Evolutionary conservation across 257 asterid species (phyloP), one percentile per base, ranked within the genome.

Genomic region (Ballota nigra): DNA sequence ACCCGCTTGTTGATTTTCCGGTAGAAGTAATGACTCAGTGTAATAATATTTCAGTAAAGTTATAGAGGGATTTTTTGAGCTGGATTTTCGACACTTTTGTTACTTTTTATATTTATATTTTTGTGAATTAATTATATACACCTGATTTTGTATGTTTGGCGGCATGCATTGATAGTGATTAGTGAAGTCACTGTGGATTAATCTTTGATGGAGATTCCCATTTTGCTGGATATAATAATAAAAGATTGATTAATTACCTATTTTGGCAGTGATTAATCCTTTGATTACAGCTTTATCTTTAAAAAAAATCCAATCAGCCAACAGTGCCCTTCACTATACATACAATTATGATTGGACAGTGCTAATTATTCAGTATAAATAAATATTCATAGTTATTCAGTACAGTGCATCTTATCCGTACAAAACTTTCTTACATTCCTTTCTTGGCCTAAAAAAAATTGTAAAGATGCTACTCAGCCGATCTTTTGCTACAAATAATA

Each of bases 1-100:
- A 6, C 83, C 81, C 9, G 81, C 79, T 52, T 65, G 71, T 69
- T 82, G 49, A 77, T 66, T 66, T 56, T 68, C 41, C 20, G 72
- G 78, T 70, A 34, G 69, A 59, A 55, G 29, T 45, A 12, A 15
- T 13, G 49, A 23, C 28, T 31, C 22, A n/a, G 6, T 78, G 68
- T 33, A 3, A 68, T 63, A 53, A 68, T 63, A 53, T 36, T 49
- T 43, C 36, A 10, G 28, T 49, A 59, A 45, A 23, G 65, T 3
- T 49, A 68, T 56, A 57, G 74, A 38, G 69, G 9, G 52, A 4
- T 13, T 13, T 13, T 43, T 43, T 13, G 11, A 13, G 52, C 15
- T 43, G 19, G 52, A 43, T 43, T 13, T 43, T 43, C 19, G 52
- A 43, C 52, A 3, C 18, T 43, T 43, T 43, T 43, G 52, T 43